Conservation (phyloP, 805 yeast genomes). For the Candida odintsovae region DNA sequence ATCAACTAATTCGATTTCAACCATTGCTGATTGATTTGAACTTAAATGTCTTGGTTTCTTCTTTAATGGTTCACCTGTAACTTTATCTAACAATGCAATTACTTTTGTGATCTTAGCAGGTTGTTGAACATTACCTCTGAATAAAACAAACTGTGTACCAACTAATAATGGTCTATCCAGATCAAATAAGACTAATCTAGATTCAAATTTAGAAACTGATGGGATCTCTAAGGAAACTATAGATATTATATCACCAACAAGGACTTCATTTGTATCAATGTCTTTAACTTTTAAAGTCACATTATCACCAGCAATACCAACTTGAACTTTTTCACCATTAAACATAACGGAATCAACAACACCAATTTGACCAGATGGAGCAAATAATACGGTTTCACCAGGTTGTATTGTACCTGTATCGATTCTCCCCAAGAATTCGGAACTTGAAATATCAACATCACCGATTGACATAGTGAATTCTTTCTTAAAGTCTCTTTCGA, state of each 20-base stretch:
- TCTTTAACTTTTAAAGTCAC: slow-evolving; percentile 89
- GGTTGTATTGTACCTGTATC: slow-evolving; percentile 90
- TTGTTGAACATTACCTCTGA: slow-evolving; percentile 91
- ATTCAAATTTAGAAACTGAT: slow-evolving; percentile 66
- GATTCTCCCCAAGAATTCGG: slow-evolving; percentile 92
- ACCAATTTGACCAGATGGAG: slow-evolving; percentile 88
- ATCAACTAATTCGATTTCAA: slow-evolving; percentile 78
- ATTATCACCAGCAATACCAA: slow-evolving; percentile 89
- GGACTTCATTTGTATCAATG: slow-evolving; percentile 82
- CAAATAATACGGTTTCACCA: slow-evolving; percentile 85
- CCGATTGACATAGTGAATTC: slow-evolving; percentile 86
- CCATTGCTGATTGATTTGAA: slow-evolving; percentile 96
- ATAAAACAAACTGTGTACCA: slow-evolving; percentile 88
- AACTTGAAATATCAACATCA: slow-evolving; percentile 78
- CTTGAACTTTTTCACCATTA: slow-evolving; percentile 76
- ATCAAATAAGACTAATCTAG: slow-evolving; percentile 83
- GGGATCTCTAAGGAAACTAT: slow-evolving; percentile 90
- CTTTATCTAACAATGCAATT: slow-evolving; percentile 81
- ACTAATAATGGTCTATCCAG: slow-evolving; percentile 90
- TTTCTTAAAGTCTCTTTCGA: slow-evolving; percentile 76
- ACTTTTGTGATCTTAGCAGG: slow-evolving; percentile 83
- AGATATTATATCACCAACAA: slow-evolving; percentile 92
- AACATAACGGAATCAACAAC: slow-evolving; percentile 86
- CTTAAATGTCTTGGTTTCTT: slow-evolving; percentile 89
- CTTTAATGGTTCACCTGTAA: slow-evolving; percentile 88